These are phyloP conservation scores for Penicillium sp. DNA, from an alignment of 2,329 filamentous ascomycete species.

Conservation along the genomic window DNA sequence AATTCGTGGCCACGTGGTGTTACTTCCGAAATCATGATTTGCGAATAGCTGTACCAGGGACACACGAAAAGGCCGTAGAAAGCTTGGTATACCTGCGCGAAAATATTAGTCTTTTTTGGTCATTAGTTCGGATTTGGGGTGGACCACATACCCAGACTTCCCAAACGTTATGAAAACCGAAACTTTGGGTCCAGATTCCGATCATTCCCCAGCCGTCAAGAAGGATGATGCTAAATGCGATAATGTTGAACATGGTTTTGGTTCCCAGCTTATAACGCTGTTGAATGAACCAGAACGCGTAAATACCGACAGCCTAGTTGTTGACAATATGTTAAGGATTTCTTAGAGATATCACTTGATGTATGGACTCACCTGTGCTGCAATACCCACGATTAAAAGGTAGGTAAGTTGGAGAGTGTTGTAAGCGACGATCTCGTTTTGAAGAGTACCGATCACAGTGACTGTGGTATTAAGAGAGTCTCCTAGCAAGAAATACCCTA, in stretches of 20 bases:
- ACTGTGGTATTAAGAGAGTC: conserved; percentile 70
- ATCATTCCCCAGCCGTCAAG: conserved; percentile 61
- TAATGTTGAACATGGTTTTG: conserved; percentile 68
- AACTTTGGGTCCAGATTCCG: conserved; percentile 55
- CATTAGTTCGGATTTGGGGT: background rate
- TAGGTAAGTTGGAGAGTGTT: conserved; percentile 66
- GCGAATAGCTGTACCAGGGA: conserved; percentile 69
- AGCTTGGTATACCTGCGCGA: conserved; percentile 41
- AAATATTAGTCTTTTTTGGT: background rate
- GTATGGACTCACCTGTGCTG: conserved; percentile 51
- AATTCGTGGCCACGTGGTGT: conserved; percentile 69
- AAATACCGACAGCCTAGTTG: conserved; percentile 55
- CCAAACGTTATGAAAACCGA: conserved; percentile 56
- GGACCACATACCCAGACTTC: conserved; percentile 48
- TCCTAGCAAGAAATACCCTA: conserved; percentile 66
- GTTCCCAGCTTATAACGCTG: conserved; percentile 59
- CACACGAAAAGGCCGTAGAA: conserved; percentile 68
- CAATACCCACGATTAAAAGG: conserved; percentile 65
- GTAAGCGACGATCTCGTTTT: conserved; percentile 65
- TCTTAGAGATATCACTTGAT: background rate
- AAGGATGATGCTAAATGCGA: conserved; percentile 62
- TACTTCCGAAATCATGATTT: conserved; percentile 71
- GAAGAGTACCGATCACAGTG: conserved; percentile 65
- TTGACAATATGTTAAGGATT: background rate
- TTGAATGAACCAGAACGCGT: conserved; percentile 62